These are phyloP conservation scores for Lentinus brumalis DNA, from an alignment of 768 basidiomycete species.

Conservation along the genomic window DNA sequence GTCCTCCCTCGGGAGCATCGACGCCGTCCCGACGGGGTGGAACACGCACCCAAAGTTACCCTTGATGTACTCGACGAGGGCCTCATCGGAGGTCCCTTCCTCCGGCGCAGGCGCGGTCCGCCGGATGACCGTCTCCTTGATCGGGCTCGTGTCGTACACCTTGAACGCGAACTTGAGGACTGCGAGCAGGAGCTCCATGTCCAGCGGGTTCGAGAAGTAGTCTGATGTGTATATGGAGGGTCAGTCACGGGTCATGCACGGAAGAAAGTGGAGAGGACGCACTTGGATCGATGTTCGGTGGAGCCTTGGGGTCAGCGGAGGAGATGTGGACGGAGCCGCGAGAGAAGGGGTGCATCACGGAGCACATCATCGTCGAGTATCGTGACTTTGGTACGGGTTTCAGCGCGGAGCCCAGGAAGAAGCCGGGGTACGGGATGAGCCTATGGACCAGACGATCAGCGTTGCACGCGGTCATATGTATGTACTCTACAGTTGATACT, in stretches of 20 bases:
- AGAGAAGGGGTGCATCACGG: constrained; percentile 6
- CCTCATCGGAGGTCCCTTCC: not conserved
- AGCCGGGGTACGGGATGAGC: constrained; percentile 2
- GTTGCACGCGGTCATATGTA: too few species aligned
- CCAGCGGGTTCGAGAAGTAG: constrained; percentile 13
- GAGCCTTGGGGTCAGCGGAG: constrained; percentile 26
- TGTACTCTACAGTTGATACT: not conserved
- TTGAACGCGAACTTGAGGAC: constrained; percentile 4
- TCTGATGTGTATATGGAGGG: not conserved
- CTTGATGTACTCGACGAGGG: constrained; percentile 4
- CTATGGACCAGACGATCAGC: not conserved
- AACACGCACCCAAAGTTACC: not conserved
- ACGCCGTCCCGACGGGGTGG: constrained; percentile 1
- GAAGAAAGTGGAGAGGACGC: not conserved
- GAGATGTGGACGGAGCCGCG: constrained; percentile 21
- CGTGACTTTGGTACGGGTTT: not conserved
- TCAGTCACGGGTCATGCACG: not conserved
- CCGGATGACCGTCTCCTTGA: not conserved
- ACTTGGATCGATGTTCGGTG: constrained; percentile 31
- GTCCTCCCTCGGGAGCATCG: constrained; percentile 3
- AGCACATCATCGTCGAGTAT: constrained; percentile 5
- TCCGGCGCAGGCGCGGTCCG: not conserved
- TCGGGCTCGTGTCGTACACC: not conserved
- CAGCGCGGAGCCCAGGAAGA: not conserved
- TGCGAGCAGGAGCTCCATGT: constrained; percentile 5